These are phyloP conservation scores for Amylostereum areolatum DNA, from an alignment of 1,284 basidiomycete genomes.

Conservation along the genomic window DNA sequence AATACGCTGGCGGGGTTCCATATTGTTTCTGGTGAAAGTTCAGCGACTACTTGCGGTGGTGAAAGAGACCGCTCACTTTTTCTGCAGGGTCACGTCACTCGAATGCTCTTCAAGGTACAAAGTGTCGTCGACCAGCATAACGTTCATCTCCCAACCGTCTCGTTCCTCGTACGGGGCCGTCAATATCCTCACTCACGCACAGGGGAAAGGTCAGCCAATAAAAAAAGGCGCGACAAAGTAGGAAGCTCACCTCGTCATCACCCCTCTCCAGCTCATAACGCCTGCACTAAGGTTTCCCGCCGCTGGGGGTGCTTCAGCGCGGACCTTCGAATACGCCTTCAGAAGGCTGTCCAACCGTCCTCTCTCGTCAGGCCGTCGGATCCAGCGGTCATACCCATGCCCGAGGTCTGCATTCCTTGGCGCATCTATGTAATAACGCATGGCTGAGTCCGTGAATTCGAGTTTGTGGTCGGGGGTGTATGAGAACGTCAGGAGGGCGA, in stretches of 20 bases:
- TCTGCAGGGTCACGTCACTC: conserved; percentile 45
- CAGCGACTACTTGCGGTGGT: conserved; percentile 10
- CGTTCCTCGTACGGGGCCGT: conserved; percentile 77
- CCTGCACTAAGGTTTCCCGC: conserved; percentile 36
- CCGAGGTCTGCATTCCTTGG: conserved; percentile 53
- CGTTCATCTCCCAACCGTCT: conserved; percentile 82
- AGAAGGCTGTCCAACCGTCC: conserved; percentile 63
- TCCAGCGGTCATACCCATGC: conserved; percentile 67
- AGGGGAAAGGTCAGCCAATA: conserved; percentile 13
- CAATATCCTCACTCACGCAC: conserved; percentile 56
- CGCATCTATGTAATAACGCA: conserved; percentile 66
- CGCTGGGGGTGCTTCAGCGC: conserved; percentile 28
- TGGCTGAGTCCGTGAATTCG: conserved; percentile 57
- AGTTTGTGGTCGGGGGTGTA: conserved; percentile 41
- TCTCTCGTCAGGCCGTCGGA: conserved; percentile 57
- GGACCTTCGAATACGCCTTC: conserved; percentile 39
- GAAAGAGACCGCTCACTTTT: conserved; percentile 47
- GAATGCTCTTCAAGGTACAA: conserved; percentile 84
- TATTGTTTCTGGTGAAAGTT: conserved; percentile 43
- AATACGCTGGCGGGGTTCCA: conserved; percentile 50
- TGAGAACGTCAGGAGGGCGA: conserved; percentile 42
- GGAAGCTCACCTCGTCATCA: conserved; percentile 79
- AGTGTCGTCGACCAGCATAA: conserved; percentile 71
- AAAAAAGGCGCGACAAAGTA: conserved; percentile 10
- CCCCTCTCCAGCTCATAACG: conserved; percentile 82